These are phyloP conservation scores for Colletotrichum spaethianum DNA, from an alignment of 2,329 filamentous ascomycete genomes.

Conservation along the genomic window DNA sequence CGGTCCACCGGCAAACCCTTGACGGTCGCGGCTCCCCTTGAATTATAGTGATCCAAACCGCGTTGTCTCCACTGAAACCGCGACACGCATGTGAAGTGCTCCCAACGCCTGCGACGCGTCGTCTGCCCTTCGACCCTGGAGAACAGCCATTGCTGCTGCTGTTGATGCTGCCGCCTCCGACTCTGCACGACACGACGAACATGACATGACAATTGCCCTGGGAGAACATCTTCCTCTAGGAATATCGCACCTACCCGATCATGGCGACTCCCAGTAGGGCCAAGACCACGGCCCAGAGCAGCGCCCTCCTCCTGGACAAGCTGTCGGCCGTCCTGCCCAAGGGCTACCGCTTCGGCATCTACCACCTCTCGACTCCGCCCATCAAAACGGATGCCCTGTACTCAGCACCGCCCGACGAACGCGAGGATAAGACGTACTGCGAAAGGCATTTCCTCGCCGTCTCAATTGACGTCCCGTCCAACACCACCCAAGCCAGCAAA, in stretches of 20 bases:
- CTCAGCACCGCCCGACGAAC: slow-evolving; percentile 79
- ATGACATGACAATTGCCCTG: slow-evolving; percentile 14
- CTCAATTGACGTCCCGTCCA: slow-evolving; percentile 56
- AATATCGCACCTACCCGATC: slow-evolving; percentile 31
- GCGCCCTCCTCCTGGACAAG: slow-evolving; percentile 52
- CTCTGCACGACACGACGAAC: background rate
- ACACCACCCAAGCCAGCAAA: slow-evolving; percentile 33
- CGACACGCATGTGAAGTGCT: slow-evolving; percentile 32
- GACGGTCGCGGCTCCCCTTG: slow-evolving; percentile 5
- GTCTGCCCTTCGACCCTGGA: background rate
- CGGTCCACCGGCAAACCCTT: slow-evolving; percentile 4
- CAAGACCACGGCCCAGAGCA: slow-evolving; percentile 45
- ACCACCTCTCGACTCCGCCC: slow-evolving; percentile 91
- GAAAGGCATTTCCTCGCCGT: slow-evolving; percentile 83
- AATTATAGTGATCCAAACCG: background rate
- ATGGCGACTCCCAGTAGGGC: slow-evolving; percentile 43
- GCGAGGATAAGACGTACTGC: slow-evolving; percentile 84
- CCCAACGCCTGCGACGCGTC: slow-evolving; percentile 28
- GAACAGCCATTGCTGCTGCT: background rate
- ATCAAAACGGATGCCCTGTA: slow-evolving; percentile 82
- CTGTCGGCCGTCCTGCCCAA: slow-evolving; percentile 68
- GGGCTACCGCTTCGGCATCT: slow-evolving; percentile 74
- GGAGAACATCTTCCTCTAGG: background rate
- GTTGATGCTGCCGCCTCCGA: background rate
- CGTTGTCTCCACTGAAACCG: slow-evolving; percentile 19